Base-by-base conservation (phyloP, 1,139 yeast genomes). In the Taphrina communis region DNA sequence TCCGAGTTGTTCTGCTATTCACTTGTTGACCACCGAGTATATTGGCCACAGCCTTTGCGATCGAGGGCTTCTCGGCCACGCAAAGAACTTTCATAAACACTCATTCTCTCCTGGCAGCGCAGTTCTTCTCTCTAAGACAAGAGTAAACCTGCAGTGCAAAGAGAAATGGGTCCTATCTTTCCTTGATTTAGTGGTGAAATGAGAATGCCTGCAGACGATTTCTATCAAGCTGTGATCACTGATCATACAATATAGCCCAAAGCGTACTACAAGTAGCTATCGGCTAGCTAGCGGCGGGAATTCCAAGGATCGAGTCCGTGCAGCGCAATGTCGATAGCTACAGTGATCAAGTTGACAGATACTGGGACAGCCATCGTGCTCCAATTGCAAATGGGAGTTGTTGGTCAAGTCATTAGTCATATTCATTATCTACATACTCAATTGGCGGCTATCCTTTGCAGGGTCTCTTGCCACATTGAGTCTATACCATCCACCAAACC, bases 61-160 rank as follows among this genome's bases (percentile, higher is more conserved):
- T 94, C 1, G 97, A 90, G 69, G 96, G 96, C 79, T 95, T 95
- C 79, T 95, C 99, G 1, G 99, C 99, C 70, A 95, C 97, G 79
- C 98, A 94, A 68, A 95, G 84, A 6, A 95, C 85, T 75, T 82
- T 87, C 92, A 89, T 88, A 7, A 11, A 8, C 14, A 19, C 19
- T 39, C 60, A 56, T 6, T 5, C 1, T 46, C 25, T 39, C 14
- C 14, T 14, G 2, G 42, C 17, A 17, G 17, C 17, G 17, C 17
- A 17, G 17, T 17, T 17, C 17, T 17, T 1, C 1, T 17, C 17
- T 17, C 17, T 17, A 17, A 17, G 17, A 17, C 17, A 17, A 17
- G 17, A 17, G 17, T 17, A 1, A 17, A 17, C 17, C 17, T 17
- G 17, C 17, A 17, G 17, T 17, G 17, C 17, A 17, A 17, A 17